phyloP scores from a whole-genome alignment of 441 rosid species.

The Raphanus hybrid region DNA sequence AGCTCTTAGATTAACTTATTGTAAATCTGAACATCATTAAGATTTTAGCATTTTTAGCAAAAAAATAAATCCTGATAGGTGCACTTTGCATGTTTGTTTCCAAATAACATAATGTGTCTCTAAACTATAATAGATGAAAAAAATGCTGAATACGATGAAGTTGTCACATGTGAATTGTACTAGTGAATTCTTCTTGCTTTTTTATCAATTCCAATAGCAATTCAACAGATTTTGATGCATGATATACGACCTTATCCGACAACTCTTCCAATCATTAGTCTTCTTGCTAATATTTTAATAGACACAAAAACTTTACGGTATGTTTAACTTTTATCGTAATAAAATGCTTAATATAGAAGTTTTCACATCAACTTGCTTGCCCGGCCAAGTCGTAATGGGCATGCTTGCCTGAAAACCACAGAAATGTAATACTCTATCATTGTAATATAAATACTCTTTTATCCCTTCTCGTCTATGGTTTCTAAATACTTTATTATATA shows the following conservation, averaged over 20 bases:
- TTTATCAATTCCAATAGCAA: constrained; percentile 26
- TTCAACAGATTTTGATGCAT: constrained; percentile 27
- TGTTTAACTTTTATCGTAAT: neutral
- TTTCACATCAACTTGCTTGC: constrained; percentile 34
- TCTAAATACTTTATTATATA: neutral
- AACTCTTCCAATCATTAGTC: constrained; percentile 34
- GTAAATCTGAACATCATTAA: too few species aligned
- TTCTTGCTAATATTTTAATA: constrained; percentile 16
- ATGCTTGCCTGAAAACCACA: constrained; percentile 28
- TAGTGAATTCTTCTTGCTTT: neutral
- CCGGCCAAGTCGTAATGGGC: constrained; percentile 29
- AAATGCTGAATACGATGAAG: constrained; percentile 22
- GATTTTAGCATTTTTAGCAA: too few species aligned
- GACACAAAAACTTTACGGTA: constrained; percentile 9
- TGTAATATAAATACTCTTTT: neutral
- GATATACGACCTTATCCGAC: constrained; percentile 39
- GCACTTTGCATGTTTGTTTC: too few species aligned
- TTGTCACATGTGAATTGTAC: constrained; percentile 27
- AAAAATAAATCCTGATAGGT: too few species aligned
- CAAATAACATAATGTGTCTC: too few species aligned
- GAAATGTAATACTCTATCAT: constrained; percentile 2
- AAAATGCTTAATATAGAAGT: constrained; percentile 37
- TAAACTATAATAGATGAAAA: too few species aligned
- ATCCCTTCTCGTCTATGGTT: neutral
- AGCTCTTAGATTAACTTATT: too few species aligned